A percentile compares a stretch with the other conserved stretches of the same genome.
These are phyloP conservation scores for Echeveria elegans DNA, from an alignment of 164 flowering plant species.

Conservation along the genomic window DNA sequence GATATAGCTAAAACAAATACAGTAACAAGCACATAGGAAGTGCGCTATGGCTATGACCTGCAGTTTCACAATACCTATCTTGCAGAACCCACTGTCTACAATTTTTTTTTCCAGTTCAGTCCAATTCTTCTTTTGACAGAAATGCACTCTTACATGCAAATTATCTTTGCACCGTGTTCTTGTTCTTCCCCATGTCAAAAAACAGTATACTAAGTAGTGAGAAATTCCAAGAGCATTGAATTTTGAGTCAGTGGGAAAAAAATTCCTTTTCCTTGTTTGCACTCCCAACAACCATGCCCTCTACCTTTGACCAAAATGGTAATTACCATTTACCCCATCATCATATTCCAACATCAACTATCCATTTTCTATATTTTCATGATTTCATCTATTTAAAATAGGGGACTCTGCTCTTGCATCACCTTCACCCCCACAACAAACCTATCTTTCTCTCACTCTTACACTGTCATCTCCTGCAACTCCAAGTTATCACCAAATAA, in stretches of 20 bases:
- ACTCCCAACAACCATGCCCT: constrained; percentile 10
- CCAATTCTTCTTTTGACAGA: too few relatives aligned
- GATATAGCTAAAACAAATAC: neutral
- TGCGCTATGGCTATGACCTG: too few relatives aligned
- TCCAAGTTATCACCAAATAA: too few relatives aligned
- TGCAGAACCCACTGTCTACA: too few relatives aligned
- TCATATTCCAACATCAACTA: too few relatives aligned
- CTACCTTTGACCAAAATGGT: constrained; percentile 6
- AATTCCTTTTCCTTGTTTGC: constrained; percentile 14
- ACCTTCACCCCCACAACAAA: constrained; percentile 1
- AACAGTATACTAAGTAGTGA: too few relatives aligned
- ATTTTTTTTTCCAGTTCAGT: neutral
- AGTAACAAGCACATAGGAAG: too few relatives aligned
- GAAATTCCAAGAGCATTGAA: constrained; percentile 41
- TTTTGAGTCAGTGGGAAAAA: constrained; percentile 50
- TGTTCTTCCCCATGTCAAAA: too few relatives aligned
- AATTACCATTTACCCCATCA: neutral
- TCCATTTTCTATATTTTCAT: too few relatives aligned
- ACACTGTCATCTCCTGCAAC: neutral
- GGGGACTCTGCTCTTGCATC: neutral
- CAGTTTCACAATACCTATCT: too few relatives aligned
- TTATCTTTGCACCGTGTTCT: too few relatives aligned
- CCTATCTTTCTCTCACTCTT: neutral
- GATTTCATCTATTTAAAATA: neutral
- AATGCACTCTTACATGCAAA: too few relatives aligned